Percentiles rank a stretch among this genome's conserved stretches.
Conservation (phyloP, 495 filamentous ascomycete species). For the Podospora sp. region DNA sequence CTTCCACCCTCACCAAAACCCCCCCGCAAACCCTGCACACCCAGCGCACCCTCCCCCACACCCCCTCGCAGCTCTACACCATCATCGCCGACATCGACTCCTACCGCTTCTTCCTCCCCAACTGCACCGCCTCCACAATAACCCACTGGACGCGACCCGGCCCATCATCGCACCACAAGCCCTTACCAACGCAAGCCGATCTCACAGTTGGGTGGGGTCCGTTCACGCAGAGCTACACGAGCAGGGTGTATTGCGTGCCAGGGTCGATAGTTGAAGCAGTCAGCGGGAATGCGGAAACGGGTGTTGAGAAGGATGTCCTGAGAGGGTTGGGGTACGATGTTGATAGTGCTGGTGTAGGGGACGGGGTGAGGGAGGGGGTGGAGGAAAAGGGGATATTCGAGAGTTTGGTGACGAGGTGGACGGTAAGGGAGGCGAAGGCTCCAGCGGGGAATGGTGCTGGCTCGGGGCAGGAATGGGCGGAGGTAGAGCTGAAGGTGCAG, state of each 20-base stretch:
- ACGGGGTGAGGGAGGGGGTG: conserved; percentile 12
- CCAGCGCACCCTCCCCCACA: conserved; percentile 78
- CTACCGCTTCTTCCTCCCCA: conserved; percentile 84
- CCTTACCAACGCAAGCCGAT: conserved; percentile 72
- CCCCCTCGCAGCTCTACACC: conserved; percentile 67
- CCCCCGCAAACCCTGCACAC: conserved; percentile 61
- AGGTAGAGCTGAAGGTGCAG: conserved; percentile 72
- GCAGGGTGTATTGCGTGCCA: conserved; percentile 70
- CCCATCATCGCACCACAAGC: conserved; percentile 15
- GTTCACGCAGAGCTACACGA: conserved; percentile 79
- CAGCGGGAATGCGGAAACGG: conserved; percentile 59
- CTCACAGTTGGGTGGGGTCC: conserved; percentile 83
- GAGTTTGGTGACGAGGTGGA: conserved; percentile 78
- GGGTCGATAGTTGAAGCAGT: conserved; percentile 73
- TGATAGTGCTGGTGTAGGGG: neutral
- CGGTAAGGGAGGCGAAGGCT: conserved; percentile 47
- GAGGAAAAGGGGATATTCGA: conserved; percentile 60
- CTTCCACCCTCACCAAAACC: neutral
- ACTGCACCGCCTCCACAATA: conserved; percentile 72
- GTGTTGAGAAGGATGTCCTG: conserved; percentile 43
- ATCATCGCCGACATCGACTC: conserved; percentile 81
- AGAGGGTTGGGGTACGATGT: conserved; percentile 36
- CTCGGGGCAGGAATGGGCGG: conserved; percentile 56
- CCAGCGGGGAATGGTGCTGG: conserved; percentile 20
- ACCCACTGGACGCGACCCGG: conserved; percentile 55